Percentiles rank a stretch among this genome's conserved stretches.
phyloP scores from a whole-genome alignment of 805 yeast species.

The Pichia phayaonensis region DNA sequence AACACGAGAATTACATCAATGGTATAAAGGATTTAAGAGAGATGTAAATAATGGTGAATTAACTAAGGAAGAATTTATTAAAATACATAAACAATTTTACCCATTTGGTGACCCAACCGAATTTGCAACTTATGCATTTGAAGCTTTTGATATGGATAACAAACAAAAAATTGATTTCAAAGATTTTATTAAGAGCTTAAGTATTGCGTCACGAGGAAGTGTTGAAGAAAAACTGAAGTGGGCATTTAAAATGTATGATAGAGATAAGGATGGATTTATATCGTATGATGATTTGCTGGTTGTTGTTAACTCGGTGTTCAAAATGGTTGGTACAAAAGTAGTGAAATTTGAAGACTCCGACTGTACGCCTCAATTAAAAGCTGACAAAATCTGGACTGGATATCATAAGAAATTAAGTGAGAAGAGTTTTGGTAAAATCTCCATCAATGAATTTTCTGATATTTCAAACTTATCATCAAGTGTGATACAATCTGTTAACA shows the following conservation, averaged over 20 bases:
- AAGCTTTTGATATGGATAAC: slow-evolving; percentile 78
- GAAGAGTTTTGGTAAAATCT: slow-evolving; percentile 58
- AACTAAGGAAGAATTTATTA: slow-evolving; percentile 78
- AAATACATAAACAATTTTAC: slow-evolving; percentile 91
- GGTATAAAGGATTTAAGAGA: slow-evolving; percentile 94
- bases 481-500: slow-evolving; percentile 64
- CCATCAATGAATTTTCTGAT: slow-evolving; percentile 77
- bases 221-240: slow-evolving; percentile 78
- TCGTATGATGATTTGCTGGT: slow-evolving; percentile 70
- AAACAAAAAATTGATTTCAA: slow-evolving; percentile 82
- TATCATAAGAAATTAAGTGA: slow-evolving; percentile 51
- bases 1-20: slow-evolving; percentile 89
- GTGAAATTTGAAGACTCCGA: slow-evolving; percentile 84
- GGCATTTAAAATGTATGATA: slow-evolving; percentile 86
- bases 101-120: slow-evolving; percentile 97
- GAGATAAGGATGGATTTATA: slow-evolving; percentile 70
- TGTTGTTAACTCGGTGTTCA: slow-evolving; percentile 78
- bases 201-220: slow-evolving; percentile 80
- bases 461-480: slow-evolving; percentile 75
- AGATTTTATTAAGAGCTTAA: slow-evolving; percentile 83
- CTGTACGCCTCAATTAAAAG: slow-evolving; percentile 83
- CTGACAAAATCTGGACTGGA: slow-evolving; percentile 61
- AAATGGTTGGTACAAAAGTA: slow-evolving; percentile 88
- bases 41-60: slow-evolving; percentile 92
- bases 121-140: slow-evolving; percentile 81